Conservation (phyloP, 129 eudicot genomes). For the Gnaphalium uliginosum region DNA sequence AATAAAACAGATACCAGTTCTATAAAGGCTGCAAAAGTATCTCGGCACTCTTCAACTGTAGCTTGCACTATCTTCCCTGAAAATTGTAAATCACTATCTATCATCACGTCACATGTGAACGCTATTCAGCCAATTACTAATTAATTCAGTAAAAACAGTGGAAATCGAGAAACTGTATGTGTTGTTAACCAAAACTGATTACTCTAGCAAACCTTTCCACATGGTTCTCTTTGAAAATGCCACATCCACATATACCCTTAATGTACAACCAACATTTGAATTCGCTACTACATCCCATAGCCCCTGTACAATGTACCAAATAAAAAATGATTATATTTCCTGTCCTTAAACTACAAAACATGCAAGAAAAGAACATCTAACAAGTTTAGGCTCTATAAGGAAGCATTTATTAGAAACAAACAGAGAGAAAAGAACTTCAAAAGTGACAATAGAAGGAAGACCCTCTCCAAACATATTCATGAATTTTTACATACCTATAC, state of each 20-base stretch:
- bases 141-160: neutral
- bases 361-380: neutral
- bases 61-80: conserved; percentile 92
- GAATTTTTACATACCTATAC: conserved; percentile 21
- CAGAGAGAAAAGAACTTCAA: neutral
- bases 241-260: conserved; percentile 71
- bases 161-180: neutral
- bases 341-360: neutral
- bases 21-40: conserved; percentile 69
- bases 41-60: conserved; percentile 86
- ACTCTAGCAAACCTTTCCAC: conserved; percentile 66
- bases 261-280: conserved; percentile 47
- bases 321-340: conserved; percentile 2
- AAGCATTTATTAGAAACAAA: conserved; percentile 1
- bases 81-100: conserved; percentile 25
- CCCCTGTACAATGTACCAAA: conserved; percentile 47
- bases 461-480: conserved; percentile 3
- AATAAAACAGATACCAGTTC: conserved; percentile 54
- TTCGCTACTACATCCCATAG: conserved; percentile 75
- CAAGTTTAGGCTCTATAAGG: conserved; percentile 10
- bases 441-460: neutral
- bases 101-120: neutral
- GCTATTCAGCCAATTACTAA: neutral
- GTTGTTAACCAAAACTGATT: neutral
- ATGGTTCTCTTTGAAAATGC: conserved; percentile 84